phyloP scores from a whole-genome alignment of 495 filamentous ascomycete genomes.

The Aspergillus diversus region DNA sequence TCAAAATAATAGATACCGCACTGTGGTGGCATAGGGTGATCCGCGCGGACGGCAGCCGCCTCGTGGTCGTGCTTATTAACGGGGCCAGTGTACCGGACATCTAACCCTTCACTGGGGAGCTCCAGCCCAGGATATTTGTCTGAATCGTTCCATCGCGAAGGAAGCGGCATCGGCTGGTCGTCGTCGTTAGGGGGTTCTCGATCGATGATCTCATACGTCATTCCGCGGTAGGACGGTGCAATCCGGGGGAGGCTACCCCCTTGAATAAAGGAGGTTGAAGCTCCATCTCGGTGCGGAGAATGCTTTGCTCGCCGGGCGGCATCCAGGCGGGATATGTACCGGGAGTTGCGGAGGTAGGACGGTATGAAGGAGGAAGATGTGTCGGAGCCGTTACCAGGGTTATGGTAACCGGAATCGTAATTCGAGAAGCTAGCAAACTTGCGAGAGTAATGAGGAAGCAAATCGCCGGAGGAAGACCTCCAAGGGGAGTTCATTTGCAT shows the following conservation, averaged over 20 bases:
- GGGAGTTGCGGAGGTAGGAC: conserved; percentile 78
- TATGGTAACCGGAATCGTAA: conserved; percentile 35
- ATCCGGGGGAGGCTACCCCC: conserved; percentile 65
- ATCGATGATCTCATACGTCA: conserved; percentile 87
- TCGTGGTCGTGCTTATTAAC: conserved; percentile 75
- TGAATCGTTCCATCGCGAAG: conserved; percentile 77
- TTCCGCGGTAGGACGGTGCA: conserved; percentile 74
- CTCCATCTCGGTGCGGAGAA: conserved; percentile 50
- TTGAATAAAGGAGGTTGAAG: conserved; percentile 65
- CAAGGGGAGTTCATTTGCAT: conserved; percentile 50
- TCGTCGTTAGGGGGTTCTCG: conserved; percentile 62
- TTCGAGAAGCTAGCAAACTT: conserved; percentile 58
- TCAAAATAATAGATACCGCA: conserved; percentile 98
- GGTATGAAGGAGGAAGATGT: conserved; percentile 68
- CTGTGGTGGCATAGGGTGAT: conserved; percentile 88
- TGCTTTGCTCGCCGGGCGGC: conserved; percentile 66
- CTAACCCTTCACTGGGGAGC: conserved; percentile 71
- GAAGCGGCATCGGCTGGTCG: conserved; percentile 67
- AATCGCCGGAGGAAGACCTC: conserved; percentile 39
- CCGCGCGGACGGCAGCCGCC: conserved; percentile 80
- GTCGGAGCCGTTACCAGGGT: conserved; percentile 33
- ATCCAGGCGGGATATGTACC: conserved; percentile 74
- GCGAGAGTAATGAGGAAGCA: conserved; percentile 62
- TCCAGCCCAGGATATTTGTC: conserved; percentile 79
- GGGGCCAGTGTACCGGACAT: conserved; percentile 73